Evolutionary conservation across 2,329 filamentous ascomycete genomes (phyloP).

Genomic region (Alternaria angustiovoidea): DNA sequence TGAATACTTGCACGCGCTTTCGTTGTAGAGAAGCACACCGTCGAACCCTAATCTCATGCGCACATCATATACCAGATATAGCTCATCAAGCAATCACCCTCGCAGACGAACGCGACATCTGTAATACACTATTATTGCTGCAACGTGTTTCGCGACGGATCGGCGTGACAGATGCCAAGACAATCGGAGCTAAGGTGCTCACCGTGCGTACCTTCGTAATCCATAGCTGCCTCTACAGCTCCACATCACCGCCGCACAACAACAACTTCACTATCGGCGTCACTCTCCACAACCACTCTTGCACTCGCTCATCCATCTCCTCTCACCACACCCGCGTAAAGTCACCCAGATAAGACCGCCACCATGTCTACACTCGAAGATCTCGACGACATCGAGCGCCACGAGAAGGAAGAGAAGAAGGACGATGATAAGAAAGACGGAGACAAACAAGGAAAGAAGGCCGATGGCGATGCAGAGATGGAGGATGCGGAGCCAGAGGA

Average conservation of each 20-base stretch:
- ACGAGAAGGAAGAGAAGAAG: constrained; percentile 76
- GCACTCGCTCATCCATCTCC: constrained; percentile 1
- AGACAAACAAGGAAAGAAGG: constrained; percentile 64
- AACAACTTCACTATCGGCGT: constrained; percentile 14
- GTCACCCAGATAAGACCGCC: constrained; percentile 33
- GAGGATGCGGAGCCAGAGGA: constrained; percentile 75
- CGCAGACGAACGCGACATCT: not conserved
- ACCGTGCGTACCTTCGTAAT: constrained; percentile 43
- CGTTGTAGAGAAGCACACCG: no score
- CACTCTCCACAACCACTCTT: constrained; percentile 6
- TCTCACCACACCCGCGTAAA: not conserved
- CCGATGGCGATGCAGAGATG: constrained; percentile 86
- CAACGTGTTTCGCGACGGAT: constrained; percentile 7
- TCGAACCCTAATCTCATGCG: not conserved
- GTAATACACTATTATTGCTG: not conserved
- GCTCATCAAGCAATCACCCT: rapidly evolving
- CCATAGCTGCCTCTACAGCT: constrained; percentile 46
- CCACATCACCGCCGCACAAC: constrained; percentile 28
- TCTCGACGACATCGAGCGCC: constrained; percentile 86
- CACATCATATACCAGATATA: rapidly evolving
- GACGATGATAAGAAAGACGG: constrained; percentile 62
- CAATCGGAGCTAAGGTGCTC: constrained; percentile 17
- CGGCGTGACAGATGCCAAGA: constrained; percentile 15
- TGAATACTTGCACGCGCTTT: no score
- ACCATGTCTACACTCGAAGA: constrained; percentile 90